Evolutionary conservation across 139 green algal species (phyloP), one percentile per base, ranked within the genome.

Genomic region (Diplosphaera chodatii): DNA sequence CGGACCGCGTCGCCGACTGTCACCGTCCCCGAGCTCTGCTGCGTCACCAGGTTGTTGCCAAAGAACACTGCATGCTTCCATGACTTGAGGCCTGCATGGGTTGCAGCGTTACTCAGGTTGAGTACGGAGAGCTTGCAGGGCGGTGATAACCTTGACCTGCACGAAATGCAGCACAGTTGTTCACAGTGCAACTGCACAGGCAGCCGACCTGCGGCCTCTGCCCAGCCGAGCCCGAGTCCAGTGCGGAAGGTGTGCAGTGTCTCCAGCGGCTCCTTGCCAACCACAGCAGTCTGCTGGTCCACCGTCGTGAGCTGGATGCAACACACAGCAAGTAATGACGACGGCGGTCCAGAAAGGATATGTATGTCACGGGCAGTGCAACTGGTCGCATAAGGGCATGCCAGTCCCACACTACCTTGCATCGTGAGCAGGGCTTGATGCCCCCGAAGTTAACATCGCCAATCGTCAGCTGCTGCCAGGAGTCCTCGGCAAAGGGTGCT

Each of bases 391-490:
- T 28, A 41, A n/a, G 2, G 10, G 34, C 32, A 64, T 13, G 18
- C 66, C 37, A n/a, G n/a, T n/a, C n/a, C n/a, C n/a, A n/a, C n/a
- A n/a, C n/a, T 40, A 85, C 80, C 77, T 74, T 88, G 72, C 80
- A 93, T 0, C 88, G 70, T 33, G 56, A 63, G 70, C 88, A 93
- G 3, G 88, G 88, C 80, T 91, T 92, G 25, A 92, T 84, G 8
- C 68, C 63, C 2, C 71, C 69, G 66, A 93, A 88, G n/a, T 62
- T 41, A 27, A 74, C 41, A 37, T 40, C 66, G 34, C 31, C 27
- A 18, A 62, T 30, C 6, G 4, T 29, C 10, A n/a, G 22, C 21
- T 23, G 18, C 27, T 32, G 28, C 88, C 86, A 92, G 6, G n/a
- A 30, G 40, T 93, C 88, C 64, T 93, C 87, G 6, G 68, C 66